phyloP scores from a whole-genome alignment of 179 eudicot species.

The Carnegiea gigantea region DNA sequence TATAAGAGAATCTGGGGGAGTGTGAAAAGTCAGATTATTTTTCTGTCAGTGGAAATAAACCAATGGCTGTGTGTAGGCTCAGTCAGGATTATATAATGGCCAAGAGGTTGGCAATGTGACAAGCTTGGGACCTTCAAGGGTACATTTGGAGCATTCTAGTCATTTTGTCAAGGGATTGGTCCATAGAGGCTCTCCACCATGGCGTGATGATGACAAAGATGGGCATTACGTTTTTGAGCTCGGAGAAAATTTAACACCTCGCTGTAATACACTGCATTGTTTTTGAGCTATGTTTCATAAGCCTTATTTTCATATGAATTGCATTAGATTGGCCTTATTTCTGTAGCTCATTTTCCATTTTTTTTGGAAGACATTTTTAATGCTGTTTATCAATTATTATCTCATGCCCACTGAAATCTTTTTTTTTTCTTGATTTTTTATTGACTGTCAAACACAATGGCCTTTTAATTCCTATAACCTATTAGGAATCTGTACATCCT shows the following conservation, averaged over 20 bases:
- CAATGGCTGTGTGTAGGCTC: conserved; percentile 78
- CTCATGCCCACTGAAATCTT: conserved; percentile 6
- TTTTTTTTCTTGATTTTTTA: background rate
- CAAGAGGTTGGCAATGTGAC: conserved; percentile 71
- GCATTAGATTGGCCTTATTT: conserved; percentile 2
- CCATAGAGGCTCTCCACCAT: conserved; percentile 80
- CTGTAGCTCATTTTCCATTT: background rate
- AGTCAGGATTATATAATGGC: conserved; percentile 68
- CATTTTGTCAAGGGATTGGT: conserved; percentile 59
- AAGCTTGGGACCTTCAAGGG: conserved; percentile 69
- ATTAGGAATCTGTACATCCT: background rate
- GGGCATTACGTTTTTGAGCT: conserved; percentile 86
- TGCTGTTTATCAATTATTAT: background rate
- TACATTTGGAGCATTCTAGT: conserved; percentile 62
- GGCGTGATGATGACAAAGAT: conserved; percentile 86
- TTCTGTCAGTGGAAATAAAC: conserved; percentile 48
- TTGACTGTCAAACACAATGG: background rate
- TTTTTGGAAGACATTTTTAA: background rate
- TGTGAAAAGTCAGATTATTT: conserved; percentile 33
- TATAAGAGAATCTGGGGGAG: conserved; percentile 24
- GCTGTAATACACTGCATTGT: conserved; percentile 58
- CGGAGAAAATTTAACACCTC: conserved; percentile 74
- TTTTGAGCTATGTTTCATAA: conserved; percentile 29
- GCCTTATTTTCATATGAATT: conserved; percentile 15
- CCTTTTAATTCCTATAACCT: background rate